A percentile compares a stretch with the other conserved stretches of the same genome.
These are phyloP conservation scores for Amanita pallidorosea DNA, from an alignment of 768 basidiomycete genomes.

Conservation along the genomic window DNA sequence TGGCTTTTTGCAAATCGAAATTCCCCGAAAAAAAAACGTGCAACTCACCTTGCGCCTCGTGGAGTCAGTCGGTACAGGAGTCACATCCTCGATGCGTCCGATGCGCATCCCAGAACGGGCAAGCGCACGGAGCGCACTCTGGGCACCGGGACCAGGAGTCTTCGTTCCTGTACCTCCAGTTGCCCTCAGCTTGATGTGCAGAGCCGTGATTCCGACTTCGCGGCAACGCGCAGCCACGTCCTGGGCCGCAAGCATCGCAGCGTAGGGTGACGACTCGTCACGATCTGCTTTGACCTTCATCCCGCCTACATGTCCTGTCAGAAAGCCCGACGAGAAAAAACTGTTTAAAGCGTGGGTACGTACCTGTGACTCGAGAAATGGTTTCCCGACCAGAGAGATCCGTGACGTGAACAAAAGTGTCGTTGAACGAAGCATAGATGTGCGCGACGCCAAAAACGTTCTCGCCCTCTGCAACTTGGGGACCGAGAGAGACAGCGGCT, in stretches of 20 bases:
- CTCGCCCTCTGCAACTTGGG: constrained; percentile 93
- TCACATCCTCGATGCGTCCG: constrained; percentile 97
- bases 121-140: constrained; percentile 94
- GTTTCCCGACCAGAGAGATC: constrained; percentile 99
- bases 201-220: constrained; percentile 96
- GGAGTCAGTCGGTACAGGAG: constrained; percentile 93
- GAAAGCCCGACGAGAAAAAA: background rate
- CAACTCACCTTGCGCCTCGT: constrained; percentile 85
- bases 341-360: constrained; percentile 13
- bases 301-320: constrained; percentile 45
- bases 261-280: constrained; percentile 97
- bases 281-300: constrained; percentile 99
- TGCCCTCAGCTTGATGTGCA: constrained; percentile 98
- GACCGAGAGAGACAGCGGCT: constrained; percentile 83
- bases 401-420: constrained; percentile 98
- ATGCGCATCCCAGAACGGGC: constrained; percentile 98
- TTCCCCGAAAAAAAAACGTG: background rate
- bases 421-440: constrained; percentile 99
- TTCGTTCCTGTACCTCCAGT: constrained; percentile 98
- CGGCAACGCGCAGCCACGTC: constrained; percentile 94
- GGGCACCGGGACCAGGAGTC: constrained; percentile 97
- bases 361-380: constrained; percentile 95
- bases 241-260: constrained; percentile 97
- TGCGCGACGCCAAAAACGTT: constrained; percentile 97
- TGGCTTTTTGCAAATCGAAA: background rate